phyloP scores from a whole-genome alignment of 495 filamentous ascomycete genomes.

The Podospora pseudoanserina region DNA sequence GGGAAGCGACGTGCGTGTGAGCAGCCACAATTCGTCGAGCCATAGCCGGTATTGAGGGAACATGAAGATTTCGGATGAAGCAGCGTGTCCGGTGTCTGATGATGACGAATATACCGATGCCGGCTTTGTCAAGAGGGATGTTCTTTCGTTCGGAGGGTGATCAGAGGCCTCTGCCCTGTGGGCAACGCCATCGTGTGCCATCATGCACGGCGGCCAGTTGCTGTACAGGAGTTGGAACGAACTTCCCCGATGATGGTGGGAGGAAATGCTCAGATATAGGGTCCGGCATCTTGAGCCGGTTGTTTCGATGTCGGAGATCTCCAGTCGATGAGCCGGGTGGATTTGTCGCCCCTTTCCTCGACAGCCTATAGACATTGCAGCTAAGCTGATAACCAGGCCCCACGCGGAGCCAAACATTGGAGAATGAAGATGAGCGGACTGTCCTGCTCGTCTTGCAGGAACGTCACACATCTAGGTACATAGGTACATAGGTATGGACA shows the following conservation, averaged over 20 bases:
- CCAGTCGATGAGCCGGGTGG: no score
- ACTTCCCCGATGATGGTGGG: background rate
- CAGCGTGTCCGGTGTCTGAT: no score
- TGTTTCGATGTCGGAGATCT: background rate
- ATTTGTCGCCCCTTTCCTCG: no score
- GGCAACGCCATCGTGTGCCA: background rate
- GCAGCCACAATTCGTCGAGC: slow-evolving; percentile 62
- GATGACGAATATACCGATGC: slow-evolving; percentile 1
- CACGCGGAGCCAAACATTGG: background rate
- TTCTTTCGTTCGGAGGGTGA: background rate
- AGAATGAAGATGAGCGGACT: background rate
- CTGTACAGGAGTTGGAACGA: background rate
- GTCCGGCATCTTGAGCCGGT: background rate
- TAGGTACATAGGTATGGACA: background rate
- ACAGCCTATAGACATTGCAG: no score
- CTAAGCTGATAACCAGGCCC: background rate
- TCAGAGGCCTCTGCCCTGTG: background rate
- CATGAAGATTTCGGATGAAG: background rate
- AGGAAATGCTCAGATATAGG: background rate
- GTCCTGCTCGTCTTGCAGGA: background rate
- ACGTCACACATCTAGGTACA: background rate
- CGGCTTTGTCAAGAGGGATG: slow-evolving; percentile 5
- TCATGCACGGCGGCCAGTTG: background rate
- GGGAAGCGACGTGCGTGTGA: slow-evolving; percentile 67
- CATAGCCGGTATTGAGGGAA: slow-evolving; percentile 18